Evolutionary conservation across 805 yeast genomes (phyloP), one percentile per base, ranked within the genome.

Genomic region (Clavispora santaluciae): DNA sequence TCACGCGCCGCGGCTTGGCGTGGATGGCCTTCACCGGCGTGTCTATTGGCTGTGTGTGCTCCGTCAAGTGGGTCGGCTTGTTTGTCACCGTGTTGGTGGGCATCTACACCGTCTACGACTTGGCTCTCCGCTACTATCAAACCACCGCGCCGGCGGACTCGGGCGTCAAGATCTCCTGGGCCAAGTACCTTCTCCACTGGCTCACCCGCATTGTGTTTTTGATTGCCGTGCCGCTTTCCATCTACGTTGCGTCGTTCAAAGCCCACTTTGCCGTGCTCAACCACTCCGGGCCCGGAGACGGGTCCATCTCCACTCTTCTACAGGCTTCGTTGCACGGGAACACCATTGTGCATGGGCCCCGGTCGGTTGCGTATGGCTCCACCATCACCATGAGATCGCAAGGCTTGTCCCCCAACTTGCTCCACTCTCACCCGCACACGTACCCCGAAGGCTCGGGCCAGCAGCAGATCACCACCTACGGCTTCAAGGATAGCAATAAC

Each of bases 371-470:
- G 3, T 70, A 59, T 50, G 84, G 83, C 20, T 83, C 90, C 2
- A 57, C 64, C 35, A 70, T 83, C 11, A 81, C 91, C 1, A 49
- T 86, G 38, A 73, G 86, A 55, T 79, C 82, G 20, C 86, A 82
- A 51, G 89, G 88, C 3, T 66, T 83, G 36, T 77, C 85, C 37
- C 83, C 86, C 12, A 80, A 84, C 39, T 72, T 87, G 48, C 66
- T 93, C 46, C 99, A 93, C 60, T 91, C 98, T 0, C 99, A 93
- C 59, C 70, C 73, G 13, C 95, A 86, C 59, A 61, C 74, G 10
- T 93, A 82, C 59, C 99, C 99, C 12, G 88, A 80, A 49, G 98
- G 98, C 3, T 86, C 96, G 2, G 75, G 76, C 47, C 98, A 93
- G 65, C 97, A 90, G 62, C 99, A 93, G 64, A 74, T 93, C 37